phyloP scores from a whole-genome alignment of 2,329 filamentous ascomycete genomes.

The Knufia fluminis region DNA sequence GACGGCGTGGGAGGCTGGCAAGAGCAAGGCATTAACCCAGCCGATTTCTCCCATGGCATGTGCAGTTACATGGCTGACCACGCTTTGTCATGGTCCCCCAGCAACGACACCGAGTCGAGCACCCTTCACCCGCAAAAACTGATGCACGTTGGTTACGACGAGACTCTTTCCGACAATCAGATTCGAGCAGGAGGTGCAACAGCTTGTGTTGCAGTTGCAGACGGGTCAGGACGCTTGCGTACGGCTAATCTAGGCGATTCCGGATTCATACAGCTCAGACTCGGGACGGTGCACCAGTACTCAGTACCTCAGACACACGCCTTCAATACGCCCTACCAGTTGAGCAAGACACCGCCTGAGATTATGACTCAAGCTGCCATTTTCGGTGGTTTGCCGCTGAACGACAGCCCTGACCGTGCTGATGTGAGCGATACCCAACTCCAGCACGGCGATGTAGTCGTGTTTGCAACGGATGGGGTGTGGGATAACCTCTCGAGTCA shows the following conservation, averaged over 20 bases:
- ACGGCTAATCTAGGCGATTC: conserved; percentile 94
- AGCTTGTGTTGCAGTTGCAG: conserved; percentile 74
- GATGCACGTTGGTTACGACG: conserved; percentile 76
- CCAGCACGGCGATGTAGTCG: conserved; percentile 82
- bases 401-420: conserved; percentile 76
- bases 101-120: conserved; percentile 21
- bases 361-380: conserved; percentile 70
- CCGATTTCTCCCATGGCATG: conserved; percentile 87
- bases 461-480: conserved; percentile 89
- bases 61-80: conserved; percentile 85
- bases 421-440: conserved; percentile 67
- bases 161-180: conserved; percentile 61
- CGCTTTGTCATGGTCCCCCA: conserved; percentile 49
- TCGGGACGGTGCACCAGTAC: conserved; percentile 74
- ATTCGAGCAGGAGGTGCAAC: conserved; percentile 84
- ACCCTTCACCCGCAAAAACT: conserved; percentile 53
- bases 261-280: conserved; percentile 76
- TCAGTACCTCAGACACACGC: conserved; percentile 86
- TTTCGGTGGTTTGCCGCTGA: conserved; percentile 73
- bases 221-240: conserved; percentile 64
- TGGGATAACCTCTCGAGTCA: conserved; percentile 93
- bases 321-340: conserved; percentile 95
- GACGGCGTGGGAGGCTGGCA: conserved; percentile 96
- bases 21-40: conserved; percentile 84
- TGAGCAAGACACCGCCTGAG: conserved; percentile 74